A percentile compares a stretch with the other conserved stretches of the same genome.
Conservation (phyloP, 2,329 filamentous ascomycete genomes). For the Teratosphaeria nubilosa region DNA sequence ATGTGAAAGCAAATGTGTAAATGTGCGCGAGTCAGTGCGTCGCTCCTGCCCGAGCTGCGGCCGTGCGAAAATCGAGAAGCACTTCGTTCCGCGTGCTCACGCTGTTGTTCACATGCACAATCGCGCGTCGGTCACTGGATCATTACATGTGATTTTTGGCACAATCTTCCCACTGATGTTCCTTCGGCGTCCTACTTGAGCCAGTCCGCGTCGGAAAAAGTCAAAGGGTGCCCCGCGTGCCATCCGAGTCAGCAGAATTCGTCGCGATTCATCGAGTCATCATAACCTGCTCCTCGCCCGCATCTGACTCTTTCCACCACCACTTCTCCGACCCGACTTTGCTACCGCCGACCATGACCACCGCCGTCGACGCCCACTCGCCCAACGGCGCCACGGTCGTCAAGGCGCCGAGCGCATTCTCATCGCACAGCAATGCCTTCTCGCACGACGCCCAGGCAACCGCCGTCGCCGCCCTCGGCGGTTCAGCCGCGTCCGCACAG, state of each 20-base stretch:
- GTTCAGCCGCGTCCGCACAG: not conserved
- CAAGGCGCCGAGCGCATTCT: not conserved
- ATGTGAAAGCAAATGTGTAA: not conserved
- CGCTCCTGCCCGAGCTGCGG: not conserved
- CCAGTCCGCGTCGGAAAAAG: not conserved
- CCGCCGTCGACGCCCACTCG: not conserved
- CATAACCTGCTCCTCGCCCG: not conserved
- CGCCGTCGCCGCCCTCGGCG: slow-evolving; percentile 2
- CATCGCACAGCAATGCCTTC: not conserved
- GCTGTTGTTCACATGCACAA: not conserved
- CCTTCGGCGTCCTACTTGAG: not conserved
- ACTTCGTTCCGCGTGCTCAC: not conserved
- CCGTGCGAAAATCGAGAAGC: not conserved
- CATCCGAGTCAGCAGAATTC: not conserved
- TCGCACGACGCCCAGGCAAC: not conserved
- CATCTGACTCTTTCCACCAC: not conserved
- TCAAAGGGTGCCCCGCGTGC: not conserved
- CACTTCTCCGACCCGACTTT: not conserved
- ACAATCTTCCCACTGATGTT: not conserved
- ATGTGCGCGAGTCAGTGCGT: not conserved
- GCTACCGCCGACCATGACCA: not conserved
- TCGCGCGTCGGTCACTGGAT: not conserved
- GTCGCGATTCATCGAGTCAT: not conserved
- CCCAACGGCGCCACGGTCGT: not conserved
- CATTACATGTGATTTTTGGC: not conserved